Percentiles rank a stretch among this genome's conserved stretches.
These are phyloP conservation scores for Aspergillus floridensis DNA, from an alignment of 2,329 filamentous ascomycete genomes.

Conservation along the genomic window DNA sequence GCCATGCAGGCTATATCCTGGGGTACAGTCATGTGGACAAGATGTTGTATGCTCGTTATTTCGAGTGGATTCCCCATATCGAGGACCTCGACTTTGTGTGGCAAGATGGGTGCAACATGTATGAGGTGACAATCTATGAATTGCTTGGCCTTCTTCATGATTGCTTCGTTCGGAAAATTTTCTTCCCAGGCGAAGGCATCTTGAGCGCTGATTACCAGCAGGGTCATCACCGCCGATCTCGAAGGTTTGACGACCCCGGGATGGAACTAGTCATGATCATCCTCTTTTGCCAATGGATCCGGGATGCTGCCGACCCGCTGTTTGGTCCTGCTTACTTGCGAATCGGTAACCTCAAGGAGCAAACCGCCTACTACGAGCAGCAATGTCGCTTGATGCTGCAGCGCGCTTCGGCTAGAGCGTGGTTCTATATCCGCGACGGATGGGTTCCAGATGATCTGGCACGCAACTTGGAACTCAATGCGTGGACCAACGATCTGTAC, in stretches of 20 bases:
- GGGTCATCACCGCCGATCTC: constrained; percentile 10
- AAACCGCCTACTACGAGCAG: constrained; percentile 18
- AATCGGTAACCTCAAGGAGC: constrained; percentile 10
- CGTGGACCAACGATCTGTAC: constrained; percentile 24
- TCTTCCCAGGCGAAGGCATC: constrained; percentile 23
- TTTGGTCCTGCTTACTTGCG: constrained; percentile 12
- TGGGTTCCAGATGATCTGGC: constrained; percentile 13
- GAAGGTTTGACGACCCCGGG: constrained; percentile 24
- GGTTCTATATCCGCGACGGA: constrained; percentile 26
- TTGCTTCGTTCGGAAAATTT: constrained; percentile 15
- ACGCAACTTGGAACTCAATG: constrained; percentile 14
- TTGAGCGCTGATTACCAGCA: constrained; percentile 22
- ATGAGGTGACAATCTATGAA: constrained; percentile 23
- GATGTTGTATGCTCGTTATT: constrained; percentile 26
- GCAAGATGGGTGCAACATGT: constrained; percentile 24
- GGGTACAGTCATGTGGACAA: constrained; percentile 25
- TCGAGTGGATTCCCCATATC: constrained; percentile 24
- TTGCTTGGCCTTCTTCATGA: constrained; percentile 22
- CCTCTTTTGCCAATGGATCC: constrained; percentile 30
- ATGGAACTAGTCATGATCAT: constrained; percentile 33
- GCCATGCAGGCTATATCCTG: constrained; percentile 22
- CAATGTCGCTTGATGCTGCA: constrained; percentile 27
- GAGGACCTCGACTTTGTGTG: constrained; percentile 28
- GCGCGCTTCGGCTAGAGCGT: constrained; percentile 28
- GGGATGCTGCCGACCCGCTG: constrained; percentile 27